Evolutionary conservation across 1,284 basidiomycete species (phyloP), one percentile per base, ranked within the genome.

Genomic region (Ustilago loliicola): DNA sequence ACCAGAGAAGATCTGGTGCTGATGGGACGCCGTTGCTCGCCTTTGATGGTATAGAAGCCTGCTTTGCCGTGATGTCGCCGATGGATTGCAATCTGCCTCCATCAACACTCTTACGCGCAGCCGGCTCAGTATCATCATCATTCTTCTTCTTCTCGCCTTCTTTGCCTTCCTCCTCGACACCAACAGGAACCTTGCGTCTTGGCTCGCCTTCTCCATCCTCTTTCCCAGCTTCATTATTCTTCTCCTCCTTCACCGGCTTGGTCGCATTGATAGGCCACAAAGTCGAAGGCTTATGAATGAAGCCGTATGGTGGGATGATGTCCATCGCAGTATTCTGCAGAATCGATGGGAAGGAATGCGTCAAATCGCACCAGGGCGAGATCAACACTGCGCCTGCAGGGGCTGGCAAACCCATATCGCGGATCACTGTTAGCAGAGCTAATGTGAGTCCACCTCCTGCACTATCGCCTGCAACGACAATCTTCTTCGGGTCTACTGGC

Each of bases 281-380:
- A 23, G 84, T 77, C 32, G 79, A 82, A 4, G 85, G 85, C 71
- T 84, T 84, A 64, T 86, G 85, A 38, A 86, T 80, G 64, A 86
- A 85, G 17, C 83, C 73, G 58, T 85, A 83, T 0, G 87, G 87
- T 0, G 89, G 88, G 15, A 96, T 90, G 54, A 96, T 65, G 93
- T 85, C 84, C 9, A 80, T 96, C 7, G 90, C 89, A 0, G 94
- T 95, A 85, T 98, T 98, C 55, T 90, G 88, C 81, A 94, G 89
- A 52, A 97, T 90, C 68, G 93, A 95, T 0, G 94, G 94, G 86
- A 98, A 98, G 0, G 93, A 95, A 86, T 99, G 96, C 0, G 94
- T 96, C 56, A 98, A 87, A 86, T 98, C 96, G 85, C 93, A 93
- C 94, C 94, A 96, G 77, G 83, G 85, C 25, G 79, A 83, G 48